Percentiles rank a stretch among this genome's conserved stretches.
phyloP scores from a whole-genome alignment of 306 rosid species.

The Rosa rugosa region DNA sequence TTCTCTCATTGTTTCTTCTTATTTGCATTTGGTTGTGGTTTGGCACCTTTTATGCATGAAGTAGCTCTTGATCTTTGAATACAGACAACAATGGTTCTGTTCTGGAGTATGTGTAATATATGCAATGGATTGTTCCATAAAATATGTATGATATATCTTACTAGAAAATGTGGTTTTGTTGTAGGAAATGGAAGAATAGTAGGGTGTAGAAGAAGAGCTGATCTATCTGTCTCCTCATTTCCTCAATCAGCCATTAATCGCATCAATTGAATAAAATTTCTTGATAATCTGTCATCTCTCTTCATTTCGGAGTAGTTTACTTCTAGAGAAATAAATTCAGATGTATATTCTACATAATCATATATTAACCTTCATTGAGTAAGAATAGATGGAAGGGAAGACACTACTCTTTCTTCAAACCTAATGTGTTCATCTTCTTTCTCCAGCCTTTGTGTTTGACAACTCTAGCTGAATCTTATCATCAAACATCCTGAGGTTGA shows the following conservation, averaged over 20 bases:
- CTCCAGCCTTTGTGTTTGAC: not conserved
- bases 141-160: not conserved
- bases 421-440: not conserved
- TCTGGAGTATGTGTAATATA: not conserved
- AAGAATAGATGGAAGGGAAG: not conserved
- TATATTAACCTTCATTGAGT: not conserved
- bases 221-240: not conserved
- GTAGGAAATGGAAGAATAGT: not conserved
- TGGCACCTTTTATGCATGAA: not conserved
- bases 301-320: not conserved
- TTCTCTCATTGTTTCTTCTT: too few relatives aligned
- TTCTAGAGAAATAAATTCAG: too few relatives aligned
- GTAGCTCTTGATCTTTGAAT: not conserved
- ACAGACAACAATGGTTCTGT: not conserved
- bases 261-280: not conserved
- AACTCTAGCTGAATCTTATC: not conserved
- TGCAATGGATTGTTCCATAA: not conserved
- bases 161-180: not conserved
- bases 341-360: not conserved
- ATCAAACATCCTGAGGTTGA: conserved; percentile 42
- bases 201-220: not conserved
- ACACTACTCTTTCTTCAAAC: not conserved
- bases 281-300: not conserved
- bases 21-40: too few relatives aligned
- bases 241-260: not conserved